These are phyloP conservation scores for Colletotrichum plurivorum DNA, from an alignment of 2,329 filamentous ascomycete species.

Conservation along the genomic window DNA sequence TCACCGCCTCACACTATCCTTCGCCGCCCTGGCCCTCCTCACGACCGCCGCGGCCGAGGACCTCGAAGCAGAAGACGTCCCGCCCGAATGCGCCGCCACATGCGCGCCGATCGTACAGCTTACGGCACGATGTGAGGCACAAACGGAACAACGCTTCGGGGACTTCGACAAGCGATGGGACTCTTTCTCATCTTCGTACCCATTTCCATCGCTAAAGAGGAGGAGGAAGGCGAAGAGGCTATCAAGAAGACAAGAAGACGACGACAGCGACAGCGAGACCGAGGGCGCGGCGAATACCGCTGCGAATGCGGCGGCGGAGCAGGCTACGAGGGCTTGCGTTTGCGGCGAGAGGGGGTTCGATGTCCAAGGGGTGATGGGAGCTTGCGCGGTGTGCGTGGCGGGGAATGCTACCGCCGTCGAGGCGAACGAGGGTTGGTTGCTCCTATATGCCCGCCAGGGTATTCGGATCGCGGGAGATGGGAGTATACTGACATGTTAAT, in stretches of 20 bases:
- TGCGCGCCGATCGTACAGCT: conserved; percentile 30
- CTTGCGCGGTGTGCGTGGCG: conserved; percentile 21
- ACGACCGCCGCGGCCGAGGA: conserved; percentile 24
- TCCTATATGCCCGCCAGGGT: neutral
- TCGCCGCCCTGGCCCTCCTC: conserved; percentile 10
- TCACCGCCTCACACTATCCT: neutral
- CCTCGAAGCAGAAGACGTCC: conserved; percentile 33
- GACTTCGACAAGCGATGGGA: conserved; percentile 3
- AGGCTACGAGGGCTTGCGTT: conserved; percentile 21
- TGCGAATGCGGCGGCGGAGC: neutral
- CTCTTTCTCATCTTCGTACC: too few species aligned
- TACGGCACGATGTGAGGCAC: conserved; percentile 28
- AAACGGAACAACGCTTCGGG: conserved; percentile 14
- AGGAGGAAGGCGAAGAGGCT: neutral
- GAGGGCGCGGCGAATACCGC: neutral
- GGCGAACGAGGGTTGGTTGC: conserved; percentile 19
- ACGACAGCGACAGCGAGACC: neutral
- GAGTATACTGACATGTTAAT: neutral
- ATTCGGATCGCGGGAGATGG: too few species aligned
- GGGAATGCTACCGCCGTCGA: conserved; percentile 18
- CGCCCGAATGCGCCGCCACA: conserved; percentile 18
- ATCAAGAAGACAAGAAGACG: neutral
- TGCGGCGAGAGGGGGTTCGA: conserved; percentile 29
- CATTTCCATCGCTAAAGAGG: too few species aligned
- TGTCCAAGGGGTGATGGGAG: conserved; percentile 2